Percentiles rank a stretch among this genome's conserved stretches.
These are phyloP conservation scores for Fagopyrum esculentum DNA, from an alignment of 148 eudicot genomes.

Conservation along the genomic window DNA sequence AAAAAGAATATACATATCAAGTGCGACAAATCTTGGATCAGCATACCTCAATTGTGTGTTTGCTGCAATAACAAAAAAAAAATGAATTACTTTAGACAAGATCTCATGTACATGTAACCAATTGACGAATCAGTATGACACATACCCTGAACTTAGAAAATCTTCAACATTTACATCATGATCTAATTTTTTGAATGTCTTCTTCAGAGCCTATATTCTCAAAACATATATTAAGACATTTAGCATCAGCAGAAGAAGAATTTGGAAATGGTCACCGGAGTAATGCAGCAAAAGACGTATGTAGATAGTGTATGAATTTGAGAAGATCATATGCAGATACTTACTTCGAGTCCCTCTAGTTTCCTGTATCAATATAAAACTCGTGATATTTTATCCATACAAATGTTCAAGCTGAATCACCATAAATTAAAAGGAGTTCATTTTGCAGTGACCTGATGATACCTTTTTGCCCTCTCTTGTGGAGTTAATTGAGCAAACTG, in stretches of 20 bases:
- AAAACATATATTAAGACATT: conserved; percentile 13
- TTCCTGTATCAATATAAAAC: conserved; percentile 50
- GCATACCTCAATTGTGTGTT: conserved; percentile 56
- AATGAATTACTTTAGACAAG: not conserved
- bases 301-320: conserved; percentile 1
- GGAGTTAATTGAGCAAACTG: conserved; percentile 76
- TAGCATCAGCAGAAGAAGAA: not conserved
- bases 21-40: conserved; percentile 3
- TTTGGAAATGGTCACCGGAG: not conserved
- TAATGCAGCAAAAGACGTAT: not conserved
- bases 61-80: conserved; percentile 39
- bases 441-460: not conserved
- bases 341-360: conserved; percentile 92
- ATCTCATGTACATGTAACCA: not conserved
- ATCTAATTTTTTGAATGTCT: conserved; percentile 72
- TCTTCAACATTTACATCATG: conserved; percentile 64
- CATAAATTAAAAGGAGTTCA: not conserved
- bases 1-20: not conserved
- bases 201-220: conserved; percentile 48
- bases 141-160: conserved; percentile 61
- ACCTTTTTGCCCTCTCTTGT: conserved; percentile 57
- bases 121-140: not conserved
- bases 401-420: not conserved
- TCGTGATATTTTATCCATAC: conserved; percentile 17
- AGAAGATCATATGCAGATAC: conserved; percentile 22